Percentiles rank a stretch among this genome's conserved stretches.
These are phyloP conservation scores for Arabidopsis suecica DNA, from an alignment of 345 rosid species.

Conservation along the genomic window DNA sequence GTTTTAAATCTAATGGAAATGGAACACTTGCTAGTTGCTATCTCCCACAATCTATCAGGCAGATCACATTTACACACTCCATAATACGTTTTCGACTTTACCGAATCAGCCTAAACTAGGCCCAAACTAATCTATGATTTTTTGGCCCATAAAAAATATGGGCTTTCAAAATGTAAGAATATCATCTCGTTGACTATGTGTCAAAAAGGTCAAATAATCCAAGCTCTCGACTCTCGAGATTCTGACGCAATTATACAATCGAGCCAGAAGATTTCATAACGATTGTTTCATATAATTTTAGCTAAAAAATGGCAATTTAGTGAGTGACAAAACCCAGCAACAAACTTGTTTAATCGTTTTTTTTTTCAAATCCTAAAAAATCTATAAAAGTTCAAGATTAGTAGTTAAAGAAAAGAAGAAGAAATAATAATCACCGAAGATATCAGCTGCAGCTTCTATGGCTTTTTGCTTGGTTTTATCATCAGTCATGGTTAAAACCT, in stretches of 20 bases:
- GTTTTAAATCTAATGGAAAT: neutral
- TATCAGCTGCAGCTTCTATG: constrained; percentile 89
- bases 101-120: neutral
- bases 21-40: neutral
- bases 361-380: neutral
- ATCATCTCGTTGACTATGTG: constrained; percentile 23
- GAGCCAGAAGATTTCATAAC: neutral
- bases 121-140: neutral
- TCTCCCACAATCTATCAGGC: neutral
- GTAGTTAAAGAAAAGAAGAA: neutral
- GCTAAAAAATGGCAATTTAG: neutral
- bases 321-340: neutral
- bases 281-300: neutral
- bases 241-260: constrained; percentile 1
- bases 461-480: constrained; percentile 92
- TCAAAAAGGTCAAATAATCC: constrained; percentile 17
- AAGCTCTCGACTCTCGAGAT: constrained; percentile 20
- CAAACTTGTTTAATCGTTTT: neutral
- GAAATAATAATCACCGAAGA: constrained; percentile 53
- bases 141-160: neutral
- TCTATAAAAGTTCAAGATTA: neutral
- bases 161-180: neutral
- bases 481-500: constrained; percentile 90
- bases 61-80: neutral
- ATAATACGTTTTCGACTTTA: neutral